A percentile compares a stretch with the other conserved stretches of the same genome.
phyloP scores from a whole-genome alignment of 176 grass and related monocot species.

The Eleusine indica region DNA sequence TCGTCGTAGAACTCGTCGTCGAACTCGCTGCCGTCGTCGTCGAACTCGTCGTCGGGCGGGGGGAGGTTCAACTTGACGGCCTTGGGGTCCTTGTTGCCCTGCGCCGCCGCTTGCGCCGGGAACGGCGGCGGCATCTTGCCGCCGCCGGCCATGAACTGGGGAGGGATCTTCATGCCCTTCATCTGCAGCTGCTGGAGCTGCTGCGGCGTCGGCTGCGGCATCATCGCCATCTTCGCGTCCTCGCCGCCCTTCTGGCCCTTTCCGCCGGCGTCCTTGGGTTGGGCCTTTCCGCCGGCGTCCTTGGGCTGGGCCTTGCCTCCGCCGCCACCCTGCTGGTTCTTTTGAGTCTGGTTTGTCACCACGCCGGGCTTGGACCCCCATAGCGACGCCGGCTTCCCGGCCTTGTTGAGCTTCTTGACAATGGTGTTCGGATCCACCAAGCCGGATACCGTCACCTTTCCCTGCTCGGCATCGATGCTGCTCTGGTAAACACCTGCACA shows the following conservation, averaged over 20 bases:
- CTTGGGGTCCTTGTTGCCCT: slow-evolving; percentile 51
- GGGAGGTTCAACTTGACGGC: slow-evolving; percentile 58
- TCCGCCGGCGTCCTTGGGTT: slow-evolving; percentile 33
- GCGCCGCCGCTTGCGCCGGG: background rate
- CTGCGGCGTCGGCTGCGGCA: slow-evolving; percentile 42
- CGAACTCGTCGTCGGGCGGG: slow-evolving; percentile 42
- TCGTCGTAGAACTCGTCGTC: slow-evolving; percentile 51
- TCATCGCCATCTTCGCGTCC: slow-evolving; percentile 24
- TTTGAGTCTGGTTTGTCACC: background rate
- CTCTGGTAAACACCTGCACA: background rate
- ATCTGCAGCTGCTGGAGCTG: slow-evolving; percentile 58
- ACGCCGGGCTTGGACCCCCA: slow-evolving; percentile 41
- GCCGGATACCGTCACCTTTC: background rate
- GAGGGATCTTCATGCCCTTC: slow-evolving; percentile 68
- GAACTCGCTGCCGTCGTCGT: slow-evolving; percentile 48
- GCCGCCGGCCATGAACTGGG: slow-evolving; percentile 55
- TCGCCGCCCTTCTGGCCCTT: slow-evolving; percentile 40
- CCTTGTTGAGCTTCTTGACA: background rate
- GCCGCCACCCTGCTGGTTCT: background rate
- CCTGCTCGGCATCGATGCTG: background rate
- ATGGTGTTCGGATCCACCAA: background rate
- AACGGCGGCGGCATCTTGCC: slow-evolving; percentile 50
- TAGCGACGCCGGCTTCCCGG: background rate
- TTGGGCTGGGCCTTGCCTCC: slow-evolving; percentile 42
- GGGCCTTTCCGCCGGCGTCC: slow-evolving; percentile 33